Conservation (phyloP, 345 rosid species). For the Linum usitatissimum region DNA sequence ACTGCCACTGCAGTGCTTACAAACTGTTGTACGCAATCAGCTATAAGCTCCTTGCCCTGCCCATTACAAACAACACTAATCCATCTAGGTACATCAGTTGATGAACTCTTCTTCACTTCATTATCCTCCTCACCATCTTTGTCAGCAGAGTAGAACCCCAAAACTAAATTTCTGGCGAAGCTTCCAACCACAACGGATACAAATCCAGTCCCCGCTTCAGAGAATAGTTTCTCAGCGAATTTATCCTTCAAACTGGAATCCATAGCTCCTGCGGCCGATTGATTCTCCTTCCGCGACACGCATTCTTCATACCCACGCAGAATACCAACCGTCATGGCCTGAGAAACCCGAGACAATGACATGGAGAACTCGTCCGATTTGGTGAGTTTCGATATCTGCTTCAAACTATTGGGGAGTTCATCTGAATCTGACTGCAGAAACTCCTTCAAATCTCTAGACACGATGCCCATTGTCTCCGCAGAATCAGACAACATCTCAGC, state of each 20-base stretch:
- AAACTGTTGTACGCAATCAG: slow-evolving; percentile 72
- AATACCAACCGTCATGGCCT: slow-evolving; percentile 61
- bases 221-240: slow-evolving; percentile 63
- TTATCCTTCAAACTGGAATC: slow-evolving; percentile 34
- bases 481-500: slow-evolving; percentile 73
- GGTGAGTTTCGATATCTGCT: slow-evolving; percentile 68
- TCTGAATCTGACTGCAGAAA: slow-evolving; percentile 70
- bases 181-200: slow-evolving; percentile 78
- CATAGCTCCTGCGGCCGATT: slow-evolving; percentile 10
- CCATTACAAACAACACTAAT: slow-evolving; percentile 39
- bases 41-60: slow-evolving; percentile 54
- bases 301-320: slow-evolving; percentile 35
- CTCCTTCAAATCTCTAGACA: slow-evolving; percentile 54
- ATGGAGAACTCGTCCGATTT: slow-evolving; percentile 50
- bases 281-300: slow-evolving; percentile 18
- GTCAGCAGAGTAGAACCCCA: slow-evolving; percentile 53
- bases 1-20: slow-evolving; percentile 68
- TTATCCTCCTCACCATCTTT: slow-evolving; percentile 10
- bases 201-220: slow-evolving; percentile 68
- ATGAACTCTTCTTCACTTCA: slow-evolving; percentile 12
- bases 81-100: slow-evolving; percentile 49
- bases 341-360: slow-evolving; percentile 44
- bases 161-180: slow-evolving; percentile 79
- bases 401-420: slow-evolving; percentile 72
- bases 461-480: slow-evolving; percentile 42